Evolutionary conservation across 1,284 basidiomycete genomes (phyloP).

Genomic region (Naganishia cerealis): DNA sequence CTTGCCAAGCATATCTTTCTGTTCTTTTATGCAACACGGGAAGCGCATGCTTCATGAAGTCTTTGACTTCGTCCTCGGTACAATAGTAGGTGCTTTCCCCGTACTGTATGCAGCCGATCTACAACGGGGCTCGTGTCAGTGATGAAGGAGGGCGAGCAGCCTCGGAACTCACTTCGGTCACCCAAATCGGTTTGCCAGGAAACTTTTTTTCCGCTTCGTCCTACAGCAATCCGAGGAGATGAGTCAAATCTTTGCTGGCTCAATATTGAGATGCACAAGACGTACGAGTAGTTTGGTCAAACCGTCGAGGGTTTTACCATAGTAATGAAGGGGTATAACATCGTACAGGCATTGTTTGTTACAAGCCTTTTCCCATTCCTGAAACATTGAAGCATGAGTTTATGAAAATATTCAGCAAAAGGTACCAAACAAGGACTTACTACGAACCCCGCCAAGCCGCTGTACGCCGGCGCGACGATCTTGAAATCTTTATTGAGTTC

Average conservation of each 20-base stretch:
- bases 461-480: slow-evolving; percentile 11
- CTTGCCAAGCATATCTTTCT: slow-evolving; percentile 15
- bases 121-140: no score
- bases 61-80: slow-evolving; percentile 1
- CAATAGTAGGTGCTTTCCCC: background rate
- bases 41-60: slow-evolving; percentile 4
- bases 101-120: slow-evolving; percentile 11
- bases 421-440: background rate
- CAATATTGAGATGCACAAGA: background rate
- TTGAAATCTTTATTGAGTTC: background rate
- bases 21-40: background rate
- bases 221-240: background rate
- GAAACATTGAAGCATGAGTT: no score
- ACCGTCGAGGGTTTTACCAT: background rate
- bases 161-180: slow-evolving; percentile 8
- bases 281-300: background rate
- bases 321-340: slow-evolving; percentile 1
- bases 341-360: background rate
- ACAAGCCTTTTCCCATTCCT: slow-evolving; percentile 1
- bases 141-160: background rate
- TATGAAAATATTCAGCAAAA: no score
- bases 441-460: background rate
- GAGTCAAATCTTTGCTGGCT: background rate
- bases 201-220: background rate
- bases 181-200: slow-evolving; percentile 10